Evolutionary conservation across 192 early-diverging fungal genomes (phyloP), one percentile per base, ranked within the genome.

Genomic region (Jimgerdemannia lactiflua): DNA sequence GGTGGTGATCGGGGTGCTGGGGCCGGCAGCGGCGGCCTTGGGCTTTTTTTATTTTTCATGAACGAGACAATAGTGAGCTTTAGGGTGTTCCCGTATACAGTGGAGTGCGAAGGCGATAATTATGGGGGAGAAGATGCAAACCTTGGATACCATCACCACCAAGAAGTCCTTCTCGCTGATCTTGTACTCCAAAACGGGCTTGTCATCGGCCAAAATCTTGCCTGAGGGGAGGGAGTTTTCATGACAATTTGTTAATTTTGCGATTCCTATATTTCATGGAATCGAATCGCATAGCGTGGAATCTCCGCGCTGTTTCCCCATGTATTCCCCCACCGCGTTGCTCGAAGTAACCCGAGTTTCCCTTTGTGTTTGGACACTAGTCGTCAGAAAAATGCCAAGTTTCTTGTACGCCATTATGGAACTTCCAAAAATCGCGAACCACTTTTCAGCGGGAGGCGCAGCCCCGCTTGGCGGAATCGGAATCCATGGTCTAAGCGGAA

Each of bases 91-190:
- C 29, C 29, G 29, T 29, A 29, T 29, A 29, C 29, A 29, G 29
- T 29, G 29, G 29, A 29, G 29, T 29, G 29, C 29, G 29, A 29
- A 29, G 0, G 29, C 29, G 29, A 29, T 29, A 29, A 29, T 29
- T 29, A 29, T 29, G 29, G 29, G 29, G 29, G 29, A 29, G 29
- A 29, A 29, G 29, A 29, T 29, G 29, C 29, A 29, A 29, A 94
- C 92, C 91, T 98, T 98, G 77, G 91, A 89, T 9, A 94, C 90
- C 97, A 99, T 99, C 7, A 96, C 87, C 63, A 99, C 97, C 79
- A 99, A 83, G 81, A 99, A 99, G 73, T 96, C 95, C 81, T 93
- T 96, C 77, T 99, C 97, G 20, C 75, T 86, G 71, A 98, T 93
- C 42, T 93, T 91, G 75, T 90, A 90, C 42, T 91, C 87, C 19